Percentiles rank a stretch among this genome's conserved stretches.
phyloP scores from a whole-genome alignment of 2,329 filamentous ascomycete genomes.

The Dothistroma pini region DNA sequence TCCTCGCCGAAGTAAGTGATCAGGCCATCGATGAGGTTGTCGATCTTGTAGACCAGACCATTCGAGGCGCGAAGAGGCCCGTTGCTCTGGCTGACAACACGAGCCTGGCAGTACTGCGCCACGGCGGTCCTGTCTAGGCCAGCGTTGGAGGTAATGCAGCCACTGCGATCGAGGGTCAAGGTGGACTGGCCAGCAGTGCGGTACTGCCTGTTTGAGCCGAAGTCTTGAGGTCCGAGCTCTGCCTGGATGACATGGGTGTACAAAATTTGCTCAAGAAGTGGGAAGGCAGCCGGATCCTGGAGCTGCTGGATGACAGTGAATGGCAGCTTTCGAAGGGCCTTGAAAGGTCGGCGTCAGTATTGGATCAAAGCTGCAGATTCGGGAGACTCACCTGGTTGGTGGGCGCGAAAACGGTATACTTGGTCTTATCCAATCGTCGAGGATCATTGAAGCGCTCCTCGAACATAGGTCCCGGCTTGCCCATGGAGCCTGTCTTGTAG shows the following conservation, averaged over 20 bases:
- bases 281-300: neutral
- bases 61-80: constrained; percentile 13
- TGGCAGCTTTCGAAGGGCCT: neutral
- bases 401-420: constrained; percentile 18
- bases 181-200: neutral
- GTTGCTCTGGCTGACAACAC: constrained; percentile 4
- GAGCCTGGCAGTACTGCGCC: neutral
- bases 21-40: constrained; percentile 12
- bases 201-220: neutral
- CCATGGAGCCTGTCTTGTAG: constrained; percentile 6
- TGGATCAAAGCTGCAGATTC: too few species aligned
- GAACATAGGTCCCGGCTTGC: constrained; percentile 13
- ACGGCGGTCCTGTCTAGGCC: neutral
- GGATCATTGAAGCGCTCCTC: constrained; percentile 20
- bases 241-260: neutral
- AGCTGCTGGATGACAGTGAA: neutral
- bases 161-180: neutral
- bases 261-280: neutral
- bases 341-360: too few species aligned
- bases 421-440: neutral
- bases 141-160: neutral
- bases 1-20: constrained; percentile 17
- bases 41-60: constrained; percentile 18
- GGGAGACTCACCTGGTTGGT: constrained; percentile 13
- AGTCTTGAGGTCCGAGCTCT: neutral